A percentile compares a stretch with the other conserved stretches of the same genome.
phyloP scores from a whole-genome alignment of 2,329 filamentous ascomycete genomes.

The Penicillium griseofulvum region DNA sequence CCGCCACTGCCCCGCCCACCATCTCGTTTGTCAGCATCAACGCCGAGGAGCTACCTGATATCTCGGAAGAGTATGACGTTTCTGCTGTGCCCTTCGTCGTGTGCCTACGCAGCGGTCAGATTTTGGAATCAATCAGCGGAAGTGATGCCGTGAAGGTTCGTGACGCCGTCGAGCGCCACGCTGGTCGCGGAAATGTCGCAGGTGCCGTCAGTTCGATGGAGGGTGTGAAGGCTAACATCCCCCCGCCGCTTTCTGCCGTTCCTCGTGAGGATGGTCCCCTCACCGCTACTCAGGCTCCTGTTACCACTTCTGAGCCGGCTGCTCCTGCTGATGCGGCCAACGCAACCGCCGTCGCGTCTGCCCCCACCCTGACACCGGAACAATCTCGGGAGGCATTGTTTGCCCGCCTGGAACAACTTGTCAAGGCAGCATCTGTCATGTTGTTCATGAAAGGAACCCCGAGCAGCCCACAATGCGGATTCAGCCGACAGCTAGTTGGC shows the following conservation, averaged over 20 bases:
- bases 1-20: slow-evolving; percentile 61
- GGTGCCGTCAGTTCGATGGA: slow-evolving; percentile 25
- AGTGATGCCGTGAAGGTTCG: slow-evolving; percentile 85
- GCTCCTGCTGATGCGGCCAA: slow-evolving; percentile 22
- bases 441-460: slow-evolving; percentile 98
- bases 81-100: slow-evolving; percentile 92
- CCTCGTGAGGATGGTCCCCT: slow-evolving; percentile 36
- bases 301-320: slow-evolving; percentile 6
- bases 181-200: slow-evolving; percentile 44
- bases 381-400: slow-evolving; percentile 80
- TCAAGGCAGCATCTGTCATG: slow-evolving; percentile 96
- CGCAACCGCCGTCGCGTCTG: slow-evolving; percentile 23
- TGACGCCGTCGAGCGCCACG: slow-evolving; percentile 79
- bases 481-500: slow-evolving; percentile 83
- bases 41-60: slow-evolving; percentile 88
- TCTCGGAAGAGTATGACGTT: slow-evolving; percentile 90
- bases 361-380: slow-evolving; percentile 36
- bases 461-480: slow-evolving; percentile 82
- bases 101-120: slow-evolving; percentile 69
- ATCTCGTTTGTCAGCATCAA: slow-evolving; percentile 88
- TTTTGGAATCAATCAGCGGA: slow-evolving; percentile 82
- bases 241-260: slow-evolving; percentile 40
- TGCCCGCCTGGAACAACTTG: slow-evolving; percentile 75
- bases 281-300: slow-evolving; percentile 32
- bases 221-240: slow-evolving; percentile 37